These are phyloP conservation scores for Astraeus odoratus DNA, from an alignment of 768 basidiomycete genomes.

Conservation along the genomic window DNA sequence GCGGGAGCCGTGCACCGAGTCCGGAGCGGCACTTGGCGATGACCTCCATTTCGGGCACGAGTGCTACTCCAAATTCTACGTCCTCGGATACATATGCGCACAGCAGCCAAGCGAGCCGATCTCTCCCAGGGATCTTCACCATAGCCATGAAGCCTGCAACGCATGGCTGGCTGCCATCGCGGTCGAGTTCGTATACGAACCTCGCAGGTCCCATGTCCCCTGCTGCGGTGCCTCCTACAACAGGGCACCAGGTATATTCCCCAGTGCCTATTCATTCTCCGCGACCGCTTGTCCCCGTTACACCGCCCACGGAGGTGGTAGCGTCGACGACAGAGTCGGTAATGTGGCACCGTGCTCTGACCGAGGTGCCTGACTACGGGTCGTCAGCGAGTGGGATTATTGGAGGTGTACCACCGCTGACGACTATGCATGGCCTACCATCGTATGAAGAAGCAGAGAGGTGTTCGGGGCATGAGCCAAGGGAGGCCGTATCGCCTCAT, in stretches of 20 bases:
- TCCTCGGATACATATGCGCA: conserved; percentile 48
- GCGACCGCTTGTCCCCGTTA: background rate
- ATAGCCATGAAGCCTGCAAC: conserved; percentile 60
- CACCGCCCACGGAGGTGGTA: background rate
- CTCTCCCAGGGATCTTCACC: conserved; percentile 44
- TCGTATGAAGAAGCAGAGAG: conserved; percentile 71
- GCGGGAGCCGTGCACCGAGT: conserved; percentile 45
- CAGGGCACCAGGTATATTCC: conserved; percentile 10
- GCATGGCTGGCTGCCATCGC: conserved; percentile 35
- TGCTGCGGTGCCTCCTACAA: conserved; percentile 6
- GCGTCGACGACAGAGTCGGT: conserved; percentile 21
- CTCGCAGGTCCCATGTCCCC: conserved; percentile 10
- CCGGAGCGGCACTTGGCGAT: conserved; percentile 39
- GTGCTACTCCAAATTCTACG: background rate
- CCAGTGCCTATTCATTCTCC: conserved; percentile 3
- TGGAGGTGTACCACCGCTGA: conserved; percentile 83
- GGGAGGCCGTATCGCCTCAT: background rate
- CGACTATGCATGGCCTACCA: conserved; percentile 70
- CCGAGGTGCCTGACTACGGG: conserved; percentile 80
- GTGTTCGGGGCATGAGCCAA: background rate
- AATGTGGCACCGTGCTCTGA: conserved; percentile 57
- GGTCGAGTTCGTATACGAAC: conserved; percentile 29
- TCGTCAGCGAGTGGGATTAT: conserved; percentile 83
- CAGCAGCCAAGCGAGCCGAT: conserved; percentile 42
- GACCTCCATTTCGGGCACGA: conserved; percentile 9